Evolutionary conservation across 2,329 filamentous ascomycete genomes (phyloP), one percentile per base, ranked within the genome.

Genomic region (Helminthosporium solani): DNA sequence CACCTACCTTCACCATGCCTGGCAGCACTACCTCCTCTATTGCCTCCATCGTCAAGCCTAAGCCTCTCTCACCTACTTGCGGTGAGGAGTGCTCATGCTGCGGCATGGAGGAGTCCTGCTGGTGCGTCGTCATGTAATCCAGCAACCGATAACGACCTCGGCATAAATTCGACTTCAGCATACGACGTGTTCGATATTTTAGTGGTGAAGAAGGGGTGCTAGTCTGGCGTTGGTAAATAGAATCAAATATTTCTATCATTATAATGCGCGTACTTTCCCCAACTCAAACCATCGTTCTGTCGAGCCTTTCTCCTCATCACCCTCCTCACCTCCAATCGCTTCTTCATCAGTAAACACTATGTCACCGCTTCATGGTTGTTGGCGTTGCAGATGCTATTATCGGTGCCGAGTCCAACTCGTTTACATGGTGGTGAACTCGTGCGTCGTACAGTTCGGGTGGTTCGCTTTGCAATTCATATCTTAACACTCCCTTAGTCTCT

Each of bases 1-100:
- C n/a, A 36, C 15, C 30, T 18, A 37, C 31, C 39, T 25, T 45
- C 55, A 65, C 40, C 23, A 70, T 70, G 66, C 65, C 64, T 56
- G 58, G 56, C 49, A 59, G 53, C 54, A 55, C 64, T 47, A 58
- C 65, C 34, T 69, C 64, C 14, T 64, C 61, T 33, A 54, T 70
- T 52, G 54, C 60, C 27, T 67, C 65, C 49, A 70, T 70, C 60
- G 47, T 70, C 56, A 70, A 68, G 62, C 65, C 66, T 31, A 60
- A 63, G 46, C 66, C 66, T 16, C 58, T 66, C 44, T 51, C 44
- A 15, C 52, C 54, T 44, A 53, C 58, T 27, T 71, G 67, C 48
- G 67, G 67, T 33, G 68, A 71, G 38, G 48, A 46, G 21, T 70
- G 67, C 54, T 67, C 67, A 16, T 70, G 67, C 64, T 70, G 67